Evolutionary conservation across 768 basidiomycete genomes (phyloP).

Genomic region (Boletus fagicola): DNA sequence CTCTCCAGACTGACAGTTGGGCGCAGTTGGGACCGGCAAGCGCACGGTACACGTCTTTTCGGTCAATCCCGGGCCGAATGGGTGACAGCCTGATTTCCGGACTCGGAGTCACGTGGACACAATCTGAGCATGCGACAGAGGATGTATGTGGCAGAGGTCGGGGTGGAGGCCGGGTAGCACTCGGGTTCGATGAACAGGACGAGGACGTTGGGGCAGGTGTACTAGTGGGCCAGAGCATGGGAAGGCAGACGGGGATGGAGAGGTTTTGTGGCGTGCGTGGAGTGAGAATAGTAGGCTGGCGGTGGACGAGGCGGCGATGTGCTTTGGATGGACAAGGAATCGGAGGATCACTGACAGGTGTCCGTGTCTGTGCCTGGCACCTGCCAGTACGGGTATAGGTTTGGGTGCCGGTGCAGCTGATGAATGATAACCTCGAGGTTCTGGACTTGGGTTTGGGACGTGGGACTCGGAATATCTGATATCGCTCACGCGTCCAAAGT

Average conservation of each 20-base stretch:
- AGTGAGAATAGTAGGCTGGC: background rate
- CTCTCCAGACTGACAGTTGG: too few relatives aligned
- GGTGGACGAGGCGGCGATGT: too few relatives aligned
- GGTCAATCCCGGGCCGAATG: slow-evolving; percentile 74
- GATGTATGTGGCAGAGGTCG: too few relatives aligned
- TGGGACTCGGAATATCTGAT: background rate
- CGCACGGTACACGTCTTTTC: slow-evolving; percentile 68
- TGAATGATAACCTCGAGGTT: slow-evolving; percentile 1
- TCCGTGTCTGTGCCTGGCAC: too few relatives aligned
- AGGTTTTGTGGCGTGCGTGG: slow-evolving; percentile 26
- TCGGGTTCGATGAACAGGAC: too few relatives aligned
- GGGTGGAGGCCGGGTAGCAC: too few relatives aligned
- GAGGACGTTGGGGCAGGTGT: too few relatives aligned
- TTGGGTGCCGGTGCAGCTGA: background rate
- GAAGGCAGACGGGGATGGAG: slow-evolving; percentile 6
- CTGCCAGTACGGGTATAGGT: too few relatives aligned
- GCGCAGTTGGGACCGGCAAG: slow-evolving; percentile 56
- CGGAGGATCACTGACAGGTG: too few relatives aligned
- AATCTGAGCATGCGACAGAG: too few relatives aligned
- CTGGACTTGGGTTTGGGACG: background rate
- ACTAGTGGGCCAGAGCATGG: slow-evolving; percentile 22
- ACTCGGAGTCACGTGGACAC: slow-evolving; percentile 59
- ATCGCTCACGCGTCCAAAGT: background rate
- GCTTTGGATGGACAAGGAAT: too few relatives aligned
- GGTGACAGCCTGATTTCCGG: slow-evolving; percentile 63